Percentiles rank a stretch among this genome's conserved stretches.
These are phyloP conservation scores for Penicillium sumatraense DNA, from an alignment of 2,329 filamentous ascomycete species.

Conservation along the genomic window DNA sequence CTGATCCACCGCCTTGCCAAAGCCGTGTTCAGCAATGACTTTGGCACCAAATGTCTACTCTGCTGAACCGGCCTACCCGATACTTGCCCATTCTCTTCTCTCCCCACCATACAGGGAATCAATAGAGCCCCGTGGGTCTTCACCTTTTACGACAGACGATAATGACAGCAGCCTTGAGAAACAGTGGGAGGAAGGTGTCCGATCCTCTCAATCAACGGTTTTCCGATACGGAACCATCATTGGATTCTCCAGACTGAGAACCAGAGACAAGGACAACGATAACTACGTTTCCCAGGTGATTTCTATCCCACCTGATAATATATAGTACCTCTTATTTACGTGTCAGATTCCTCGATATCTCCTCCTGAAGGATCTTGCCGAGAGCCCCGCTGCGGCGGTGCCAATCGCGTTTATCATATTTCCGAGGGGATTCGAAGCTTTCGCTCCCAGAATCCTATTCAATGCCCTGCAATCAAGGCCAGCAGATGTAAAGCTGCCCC, in stretches of 20 bases:
- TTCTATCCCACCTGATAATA: not conserved
- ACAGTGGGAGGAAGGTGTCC: slow-evolving; percentile 29
- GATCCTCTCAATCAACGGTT: slow-evolving; percentile 11
- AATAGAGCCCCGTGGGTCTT: not conserved
- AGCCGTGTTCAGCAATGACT: slow-evolving; percentile 19
- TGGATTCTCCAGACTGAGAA: slow-evolving; percentile 37
- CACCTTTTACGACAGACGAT: not conserved
- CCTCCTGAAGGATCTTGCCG: slow-evolving; percentile 28
- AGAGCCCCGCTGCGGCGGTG: slow-evolving; percentile 9
- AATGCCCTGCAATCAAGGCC: slow-evolving; percentile 27
- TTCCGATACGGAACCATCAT: slow-evolving; percentile 37
- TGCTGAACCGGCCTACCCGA: slow-evolving; percentile 35
- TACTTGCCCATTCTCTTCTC: slow-evolving; percentile 38
- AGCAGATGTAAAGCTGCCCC: slow-evolving; percentile 20
- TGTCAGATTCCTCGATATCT: slow-evolving; percentile 36
- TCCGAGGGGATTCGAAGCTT: slow-evolving; percentile 33
- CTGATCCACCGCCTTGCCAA: not conserved
- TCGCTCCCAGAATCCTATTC: slow-evolving; percentile 37
- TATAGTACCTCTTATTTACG: not conserved
- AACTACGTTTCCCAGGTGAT: slow-evolving; percentile 38
- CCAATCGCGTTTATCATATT: slow-evolving; percentile 41
- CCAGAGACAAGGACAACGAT: slow-evolving; percentile 26
- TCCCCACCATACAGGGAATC: slow-evolving; percentile 1
- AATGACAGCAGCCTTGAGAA: slow-evolving; percentile 31
- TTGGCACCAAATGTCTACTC: slow-evolving; percentile 25